Evolutionary conservation across 75 land plant genomes (phyloP), one percentile per base, ranked within the genome.

Genomic region (Picea sitchensis): DNA sequence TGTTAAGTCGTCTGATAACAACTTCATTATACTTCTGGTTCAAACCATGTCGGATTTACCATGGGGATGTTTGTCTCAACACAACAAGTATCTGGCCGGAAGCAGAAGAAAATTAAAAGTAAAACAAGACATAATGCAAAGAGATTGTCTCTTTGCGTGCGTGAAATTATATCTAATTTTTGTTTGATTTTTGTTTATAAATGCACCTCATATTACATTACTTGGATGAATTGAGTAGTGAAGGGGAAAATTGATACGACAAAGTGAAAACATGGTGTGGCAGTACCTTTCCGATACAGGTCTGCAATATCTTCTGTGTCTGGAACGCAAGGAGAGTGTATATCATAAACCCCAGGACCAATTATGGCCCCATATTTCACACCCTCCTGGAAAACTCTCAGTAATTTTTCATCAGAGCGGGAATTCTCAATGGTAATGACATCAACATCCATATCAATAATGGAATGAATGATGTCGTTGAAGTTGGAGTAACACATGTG

Each of bases 371-470:
- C 88, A 63, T 88, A 88, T 75, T 79, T 85, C 58, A 86, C 88
- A 61, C 88, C 90, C 73, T 89, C 90, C 47, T 89, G 86, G 86
- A 89, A 89, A 18, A 89, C 90, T 3, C 87, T 80, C 14, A 89
- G 81, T 30, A 89, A 72, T 71, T 88, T 88, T 83, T 88, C 90
- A 65, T 88, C 90, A 14, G 90, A 88, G 11, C 90, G 85, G 11
- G 90, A 88, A 64, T 88, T 88, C 80, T 88, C 90, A 63, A 88
- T 88, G 51, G 90, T 88, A 77, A 88, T 88, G n/a, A 88, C 88
- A 81, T 87, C 88, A 18, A 88, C 90, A 65, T 88, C 88, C 88
- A 88, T 88, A 83, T 88, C 86, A 69, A 86, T 88, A 78, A 86
- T 88, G 68, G 88, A 86, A 51, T 81, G 85, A 75, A 86, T 88